A percentile compares a stretch with the other conserved stretches of the same genome.
Conservation (phyloP, 495 filamentous ascomycete species). For the Articulospora tetracladia region DNA sequence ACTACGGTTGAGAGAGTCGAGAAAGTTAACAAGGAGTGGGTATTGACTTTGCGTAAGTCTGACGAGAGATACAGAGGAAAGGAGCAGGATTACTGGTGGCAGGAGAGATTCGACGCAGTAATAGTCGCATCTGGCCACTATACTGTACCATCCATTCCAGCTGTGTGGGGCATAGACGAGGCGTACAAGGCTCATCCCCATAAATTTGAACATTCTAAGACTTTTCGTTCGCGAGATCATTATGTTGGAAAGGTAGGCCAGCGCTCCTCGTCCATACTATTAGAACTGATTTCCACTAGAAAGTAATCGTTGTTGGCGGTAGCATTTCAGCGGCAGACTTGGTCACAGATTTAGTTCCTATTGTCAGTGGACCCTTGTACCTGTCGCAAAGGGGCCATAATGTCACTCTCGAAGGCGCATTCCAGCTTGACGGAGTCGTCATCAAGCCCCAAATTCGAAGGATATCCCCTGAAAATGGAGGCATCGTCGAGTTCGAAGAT, state of each 20-base stretch:
- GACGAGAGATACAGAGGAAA: neutral
- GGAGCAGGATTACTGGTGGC: slow-evolving; percentile 37
- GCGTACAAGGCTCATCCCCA: slow-evolving; percentile 57
- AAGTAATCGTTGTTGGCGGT: slow-evolving; percentile 65
- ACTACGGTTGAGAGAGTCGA: slow-evolving; percentile 33
- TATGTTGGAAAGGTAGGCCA: slow-evolving; percentile 33
- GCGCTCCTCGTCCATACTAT: neutral
- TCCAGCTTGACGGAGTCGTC: slow-evolving; percentile 44
- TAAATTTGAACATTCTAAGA: slow-evolving; percentile 71
- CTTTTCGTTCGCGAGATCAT: slow-evolving; percentile 55
- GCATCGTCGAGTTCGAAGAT: slow-evolving; percentile 41
- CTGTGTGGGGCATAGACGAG: slow-evolving; percentile 47
- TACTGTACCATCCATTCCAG: slow-evolving; percentile 63
- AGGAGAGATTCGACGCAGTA: slow-evolving; percentile 66
- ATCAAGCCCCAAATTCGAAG: slow-evolving; percentile 36
- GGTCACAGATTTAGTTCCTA: slow-evolving; percentile 31
- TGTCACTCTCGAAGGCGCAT: slow-evolving; percentile 24
- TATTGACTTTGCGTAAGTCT: slow-evolving; percentile 28
- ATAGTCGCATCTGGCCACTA: slow-evolving; percentile 80
- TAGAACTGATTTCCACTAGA: slow-evolving; percentile 17
- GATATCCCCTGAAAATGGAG: slow-evolving; percentile 31
- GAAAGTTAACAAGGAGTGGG: slow-evolving; percentile 31
- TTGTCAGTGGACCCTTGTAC: slow-evolving; percentile 27
- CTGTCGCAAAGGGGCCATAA: slow-evolving; percentile 26
- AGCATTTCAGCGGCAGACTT: slow-evolving; percentile 80